A percentile compares a stretch with the other conserved stretches of the same genome.
These are phyloP conservation scores for Cladorrhinum sp. DNA, from an alignment of 2,329 filamentous ascomycete genomes.

Conservation along the genomic window DNA sequence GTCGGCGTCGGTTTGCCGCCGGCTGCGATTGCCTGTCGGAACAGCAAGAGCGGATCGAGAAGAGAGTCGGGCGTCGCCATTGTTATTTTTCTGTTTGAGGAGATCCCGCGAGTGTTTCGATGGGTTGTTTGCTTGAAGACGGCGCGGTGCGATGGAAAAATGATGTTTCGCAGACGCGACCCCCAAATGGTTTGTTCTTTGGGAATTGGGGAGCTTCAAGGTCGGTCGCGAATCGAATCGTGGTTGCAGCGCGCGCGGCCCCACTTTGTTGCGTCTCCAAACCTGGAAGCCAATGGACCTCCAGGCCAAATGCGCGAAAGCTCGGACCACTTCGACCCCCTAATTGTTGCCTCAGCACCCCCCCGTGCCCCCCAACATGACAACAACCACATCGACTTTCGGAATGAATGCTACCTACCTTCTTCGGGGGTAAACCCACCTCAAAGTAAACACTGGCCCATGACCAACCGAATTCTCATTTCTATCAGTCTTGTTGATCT, in stretches of 20 bases:
- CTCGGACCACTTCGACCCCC: not conserved
- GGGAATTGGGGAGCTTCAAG: not conserved
- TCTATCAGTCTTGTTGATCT: too few species aligned
- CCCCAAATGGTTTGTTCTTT: not conserved
- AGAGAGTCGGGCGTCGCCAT: conserved; percentile 55
- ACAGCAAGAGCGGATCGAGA: conserved; percentile 75
- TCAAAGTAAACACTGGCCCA: not conserved
- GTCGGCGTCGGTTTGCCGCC: conserved; percentile 69
- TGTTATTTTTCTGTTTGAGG: conserved; percentile 4
- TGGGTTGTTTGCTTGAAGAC: not conserved
- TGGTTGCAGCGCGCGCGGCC: not conserved
- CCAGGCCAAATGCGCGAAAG: not conserved
- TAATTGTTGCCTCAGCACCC: not conserved
- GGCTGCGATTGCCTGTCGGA: conserved; percentile 78
- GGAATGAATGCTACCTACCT: not conserved
- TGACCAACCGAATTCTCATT: not conserved
- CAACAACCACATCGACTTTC: not conserved
- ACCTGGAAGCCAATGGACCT: not conserved
- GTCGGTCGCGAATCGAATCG: not conserved
- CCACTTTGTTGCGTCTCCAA: not conserved
- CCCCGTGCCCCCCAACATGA: too few species aligned
- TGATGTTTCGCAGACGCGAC: not conserved
- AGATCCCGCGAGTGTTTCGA: not conserved
- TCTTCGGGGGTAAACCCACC: too few species aligned
- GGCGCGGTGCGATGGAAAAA: not conserved